Evolutionary conservation across 768 basidiomycete species (phyloP).

Genomic region (Leccinellum albellum): DNA sequence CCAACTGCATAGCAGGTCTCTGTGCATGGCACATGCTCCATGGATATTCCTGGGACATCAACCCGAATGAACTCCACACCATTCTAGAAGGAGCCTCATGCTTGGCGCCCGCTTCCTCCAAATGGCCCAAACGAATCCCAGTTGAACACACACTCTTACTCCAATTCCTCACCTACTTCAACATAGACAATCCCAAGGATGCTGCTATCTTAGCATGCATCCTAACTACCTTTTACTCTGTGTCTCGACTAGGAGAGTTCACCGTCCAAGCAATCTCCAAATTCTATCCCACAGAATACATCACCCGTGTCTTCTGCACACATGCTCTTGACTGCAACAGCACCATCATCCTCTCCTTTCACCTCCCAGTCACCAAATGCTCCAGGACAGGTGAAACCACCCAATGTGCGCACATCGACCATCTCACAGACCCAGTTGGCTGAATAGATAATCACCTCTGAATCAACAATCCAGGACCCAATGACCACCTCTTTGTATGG

Average conservation of each 20-base stretch:
- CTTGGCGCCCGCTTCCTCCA: background rate
- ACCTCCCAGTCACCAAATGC: background rate
- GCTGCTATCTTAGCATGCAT: background rate
- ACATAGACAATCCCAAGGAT: slow-evolving; percentile 7
- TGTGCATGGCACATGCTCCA: slow-evolving; percentile 44
- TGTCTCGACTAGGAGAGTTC: background rate
- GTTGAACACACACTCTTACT: background rate
- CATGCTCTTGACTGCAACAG: background rate
- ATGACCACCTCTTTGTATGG: slow-evolving; percentile 1
- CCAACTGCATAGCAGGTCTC: slow-evolving; percentile 38
- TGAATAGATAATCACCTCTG: background rate
- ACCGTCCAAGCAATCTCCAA: background rate
- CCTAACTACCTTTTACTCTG: background rate
- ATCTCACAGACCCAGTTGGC: background rate
- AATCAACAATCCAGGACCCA: background rate
- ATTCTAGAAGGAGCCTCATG: background rate
- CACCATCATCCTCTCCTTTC: background rate
- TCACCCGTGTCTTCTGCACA: background rate
- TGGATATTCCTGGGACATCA: background rate
- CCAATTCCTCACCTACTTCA: slow-evolving; percentile 11
- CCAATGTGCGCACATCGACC: background rate
- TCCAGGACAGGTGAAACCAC: background rate
- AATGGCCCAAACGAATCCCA: background rate
- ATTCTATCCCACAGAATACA: background rate
- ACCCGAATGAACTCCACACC: slow-evolving; percentile 10